These are phyloP conservation scores for Pluteus cervinus DNA, from an alignment of 768 basidiomycete genomes.

Conservation along the genomic window DNA sequence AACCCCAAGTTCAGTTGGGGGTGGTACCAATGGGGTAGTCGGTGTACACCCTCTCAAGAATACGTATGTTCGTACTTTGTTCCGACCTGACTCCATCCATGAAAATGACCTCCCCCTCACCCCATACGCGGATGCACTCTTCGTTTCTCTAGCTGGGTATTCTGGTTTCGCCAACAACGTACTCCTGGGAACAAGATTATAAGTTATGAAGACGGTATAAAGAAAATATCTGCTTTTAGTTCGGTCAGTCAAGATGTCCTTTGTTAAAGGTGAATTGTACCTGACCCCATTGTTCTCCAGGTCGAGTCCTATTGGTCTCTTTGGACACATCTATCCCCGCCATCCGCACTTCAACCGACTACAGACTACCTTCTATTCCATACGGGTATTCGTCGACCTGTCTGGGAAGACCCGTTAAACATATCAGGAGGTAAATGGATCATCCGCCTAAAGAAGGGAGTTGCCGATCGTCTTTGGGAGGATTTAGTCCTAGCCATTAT, in stretches of 20 bases:
- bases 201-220: constrained; percentile 93
- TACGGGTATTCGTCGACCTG: constrained; percentile 74
- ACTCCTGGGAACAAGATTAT: constrained; percentile 84
- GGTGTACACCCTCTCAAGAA: constrained; percentile 73
- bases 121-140: constrained; percentile 4
- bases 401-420: constrained; percentile 96
- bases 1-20: constrained; percentile 23
- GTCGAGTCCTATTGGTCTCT: constrained; percentile 96
- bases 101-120: constrained; percentile 17
- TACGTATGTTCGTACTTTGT: constrained; percentile 74
- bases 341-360: constrained; percentile 78
- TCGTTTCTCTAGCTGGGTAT: constrained; percentile 63
- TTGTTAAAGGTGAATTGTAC: neutral
- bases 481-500: constrained; percentile 80
- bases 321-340: constrained; percentile 85
- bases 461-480: constrained; percentile 90
- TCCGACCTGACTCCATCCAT: constrained; percentile 13
- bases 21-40: constrained; percentile 27
- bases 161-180: constrained; percentile 90
- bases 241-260: constrained; percentile 59
- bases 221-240: constrained; percentile 84
- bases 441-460: constrained; percentile 84
- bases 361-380: constrained; percentile 96
- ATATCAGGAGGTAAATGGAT: constrained; percentile 91
- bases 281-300: constrained; percentile 25